Conservation (phyloP, 73 alveolate species). For the Diophrys sp. region DNA sequence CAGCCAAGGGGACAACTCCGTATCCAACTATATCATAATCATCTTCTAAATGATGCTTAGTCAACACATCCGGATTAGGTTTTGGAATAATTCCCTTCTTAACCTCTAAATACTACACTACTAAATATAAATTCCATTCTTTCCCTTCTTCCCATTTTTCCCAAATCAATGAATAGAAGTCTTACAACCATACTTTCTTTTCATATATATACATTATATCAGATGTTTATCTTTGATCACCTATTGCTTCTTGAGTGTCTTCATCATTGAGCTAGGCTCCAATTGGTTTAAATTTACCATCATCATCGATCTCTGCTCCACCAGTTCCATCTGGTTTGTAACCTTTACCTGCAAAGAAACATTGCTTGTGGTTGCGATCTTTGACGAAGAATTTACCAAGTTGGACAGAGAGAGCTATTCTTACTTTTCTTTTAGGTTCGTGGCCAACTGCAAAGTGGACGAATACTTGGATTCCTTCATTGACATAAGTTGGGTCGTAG, state of each 20-base stretch:
- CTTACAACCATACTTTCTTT: slow-evolving; percentile 29
- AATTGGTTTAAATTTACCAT: no score
- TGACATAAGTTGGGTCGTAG: slow-evolving; percentile 25
- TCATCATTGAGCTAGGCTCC: no score
- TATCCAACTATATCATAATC: slow-evolving; percentile 52
- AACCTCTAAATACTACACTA: slow-evolving; percentile 24
- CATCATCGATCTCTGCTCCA: no score
- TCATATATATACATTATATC: slow-evolving; percentile 30
- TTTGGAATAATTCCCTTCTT: slow-evolving; percentile 44
- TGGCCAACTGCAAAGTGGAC: slow-evolving; percentile 46
- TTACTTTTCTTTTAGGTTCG: slow-evolving; percentile 28
- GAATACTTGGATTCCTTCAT: slow-evolving; percentile 31
- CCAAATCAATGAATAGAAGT: no score
- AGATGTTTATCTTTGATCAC: no score
- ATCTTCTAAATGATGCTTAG: slow-evolving; percentile 22
- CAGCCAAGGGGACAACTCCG: slow-evolving; percentile 20
- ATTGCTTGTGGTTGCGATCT: slow-evolving; percentile 22
- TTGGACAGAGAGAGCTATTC: slow-evolving; percentile 33
- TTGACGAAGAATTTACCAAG: slow-evolving; percentile 47
- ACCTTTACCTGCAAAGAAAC: slow-evolving; percentile 52
- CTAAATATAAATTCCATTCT: slow-evolving; percentile 25
- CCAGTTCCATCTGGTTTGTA: no score
- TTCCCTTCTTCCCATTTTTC: slow-evolving; percentile 53
- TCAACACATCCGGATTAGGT: slow-evolving; percentile 3
- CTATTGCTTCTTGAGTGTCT: no score